Base-by-base conservation (phyloP, 75 land plant genomes). In the Azolla pinnata region DNA sequence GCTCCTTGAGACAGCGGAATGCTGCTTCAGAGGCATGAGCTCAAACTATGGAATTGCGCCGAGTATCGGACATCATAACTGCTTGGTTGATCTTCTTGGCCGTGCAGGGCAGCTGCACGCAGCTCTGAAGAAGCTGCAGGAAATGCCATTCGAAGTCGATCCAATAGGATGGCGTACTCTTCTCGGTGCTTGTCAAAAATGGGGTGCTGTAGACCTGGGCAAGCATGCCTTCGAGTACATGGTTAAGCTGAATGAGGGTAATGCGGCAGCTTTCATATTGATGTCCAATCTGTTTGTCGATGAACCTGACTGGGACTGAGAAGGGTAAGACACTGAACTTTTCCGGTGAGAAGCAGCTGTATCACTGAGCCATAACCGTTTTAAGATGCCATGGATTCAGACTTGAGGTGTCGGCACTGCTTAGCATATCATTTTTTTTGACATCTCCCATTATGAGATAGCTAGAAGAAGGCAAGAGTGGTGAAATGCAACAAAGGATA, bases 1-100 rank as follows among this genome's bases (percentile, higher is more conserved):
- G n/a, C 74, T 64, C 17, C 34, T 76, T 64, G n/a, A 44, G 0
- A 58, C 69, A 58, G 88, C 16, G 4, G 12, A 4, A 12, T 7
- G 31, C 8, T 56, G 8, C 18, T 56, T 56, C 8, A 56, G 7
- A n/a, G 7, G 7, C 28, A 26, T 26, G 31, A 7, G 18, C 10
- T 5, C 9, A 56, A 28, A 12, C 33, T 31, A 29, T 26, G 33
- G n/a, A 25, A 4, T 12, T 55, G 29, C 18, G 21, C 5, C 27
- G 17, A 12, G 20, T 9, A 20, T 47, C 19, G 10, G 3, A 12
- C 64, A 62, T 30, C 32, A 49, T 19, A 54, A 51, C 66, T 63
- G 66, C 40, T 45, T 63, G 54, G 64, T 49, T 47, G 64, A 62
- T 30, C 24, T 62, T 27, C 52, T 62, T 48, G 56, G 31, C 19